Conservation (phyloP, 1,284 basidiomycete species). For the Microbotryomycetes sp. region DNA sequence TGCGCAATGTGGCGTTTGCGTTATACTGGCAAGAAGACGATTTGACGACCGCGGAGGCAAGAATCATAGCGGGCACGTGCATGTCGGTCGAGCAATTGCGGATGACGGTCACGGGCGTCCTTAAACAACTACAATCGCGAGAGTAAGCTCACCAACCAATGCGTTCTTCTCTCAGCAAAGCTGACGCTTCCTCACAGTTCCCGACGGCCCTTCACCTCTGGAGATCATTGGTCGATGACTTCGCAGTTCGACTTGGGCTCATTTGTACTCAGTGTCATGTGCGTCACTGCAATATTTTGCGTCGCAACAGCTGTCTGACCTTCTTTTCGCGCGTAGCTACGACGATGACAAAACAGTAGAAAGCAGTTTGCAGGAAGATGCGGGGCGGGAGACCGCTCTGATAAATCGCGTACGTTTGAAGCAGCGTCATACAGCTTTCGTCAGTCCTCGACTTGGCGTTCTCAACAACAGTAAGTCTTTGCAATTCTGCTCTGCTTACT, state of each 20-base stretch:
- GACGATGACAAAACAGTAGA: constrained; percentile 46
- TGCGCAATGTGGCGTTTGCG: constrained; percentile 70
- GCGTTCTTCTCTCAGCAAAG: constrained; percentile 5
- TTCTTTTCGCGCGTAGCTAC: constrained; percentile 28
- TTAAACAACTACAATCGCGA: constrained; percentile 72
- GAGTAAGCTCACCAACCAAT: constrained; percentile 54
- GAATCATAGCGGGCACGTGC: constrained; percentile 48
- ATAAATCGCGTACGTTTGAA: neutral
- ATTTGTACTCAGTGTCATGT: constrained; percentile 86
- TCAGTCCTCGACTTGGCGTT: constrained; percentile 78
- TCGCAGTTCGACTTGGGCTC: constrained; percentile 62
- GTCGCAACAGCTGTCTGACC: constrained; percentile 35
- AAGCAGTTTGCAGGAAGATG: constrained; percentile 39
- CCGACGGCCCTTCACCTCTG: constrained; percentile 65
- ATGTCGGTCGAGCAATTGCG: constrained; percentile 48
- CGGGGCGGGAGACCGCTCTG: constrained; percentile 26
- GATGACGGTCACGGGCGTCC: constrained; percentile 63
- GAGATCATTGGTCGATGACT: constrained; percentile 79
- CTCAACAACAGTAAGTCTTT: constrained; percentile 63
- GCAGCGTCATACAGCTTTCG: constrained; percentile 63
- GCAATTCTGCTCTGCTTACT: neutral
- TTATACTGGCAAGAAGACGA: constrained; percentile 64
- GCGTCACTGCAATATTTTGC: constrained; percentile 35
- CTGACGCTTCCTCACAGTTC: constrained; percentile 51
- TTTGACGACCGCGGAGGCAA: constrained; percentile 42